A percentile compares a stretch with the other conserved stretches of the same genome.
phyloP scores from a whole-genome alignment of 148 eudicot genomes.

The Vaccinium darrowii region DNA sequence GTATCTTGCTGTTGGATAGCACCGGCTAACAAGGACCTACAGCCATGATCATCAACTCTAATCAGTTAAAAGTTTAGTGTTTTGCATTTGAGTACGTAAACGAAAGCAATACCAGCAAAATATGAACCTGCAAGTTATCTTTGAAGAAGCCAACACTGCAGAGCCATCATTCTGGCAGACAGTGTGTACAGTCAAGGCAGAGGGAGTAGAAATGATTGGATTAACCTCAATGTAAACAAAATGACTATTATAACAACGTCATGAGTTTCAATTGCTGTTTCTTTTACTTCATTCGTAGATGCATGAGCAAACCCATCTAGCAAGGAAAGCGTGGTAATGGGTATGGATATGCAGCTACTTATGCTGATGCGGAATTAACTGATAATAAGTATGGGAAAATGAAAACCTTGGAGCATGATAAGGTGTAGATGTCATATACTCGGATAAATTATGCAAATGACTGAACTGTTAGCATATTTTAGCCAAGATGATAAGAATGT shows the following conservation, averaged over 20 bases:
- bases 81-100: not conserved
- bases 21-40: constrained; percentile 52
- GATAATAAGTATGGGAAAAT: not conserved
- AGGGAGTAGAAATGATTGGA: constrained; percentile 11
- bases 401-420: not conserved
- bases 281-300: not conserved
- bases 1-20: constrained; percentile 39
- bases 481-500: not conserved
- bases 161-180: constrained; percentile 21
- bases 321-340: not conserved
- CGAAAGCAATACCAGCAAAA: not conserved
- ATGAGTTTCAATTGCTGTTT: not conserved
- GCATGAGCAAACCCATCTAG: constrained; percentile 1
- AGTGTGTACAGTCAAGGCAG: constrained; percentile 15
- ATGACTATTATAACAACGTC: not conserved
- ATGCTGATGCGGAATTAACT: not conserved
- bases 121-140: constrained; percentile 42
- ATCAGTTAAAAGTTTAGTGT: not conserved
- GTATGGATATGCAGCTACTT: constrained; percentile 1
- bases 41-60: constrained; percentile 14
- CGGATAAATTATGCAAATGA: not conserved
- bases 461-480: not conserved
- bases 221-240: constrained; percentile 22
- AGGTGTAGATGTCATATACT: not conserved
- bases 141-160: constrained; percentile 34